Evolutionary conservation across 495 filamentous ascomycete species (phyloP), one percentile per base, ranked within the genome.

Genomic region (Trichoderma asperelloides): DNA sequence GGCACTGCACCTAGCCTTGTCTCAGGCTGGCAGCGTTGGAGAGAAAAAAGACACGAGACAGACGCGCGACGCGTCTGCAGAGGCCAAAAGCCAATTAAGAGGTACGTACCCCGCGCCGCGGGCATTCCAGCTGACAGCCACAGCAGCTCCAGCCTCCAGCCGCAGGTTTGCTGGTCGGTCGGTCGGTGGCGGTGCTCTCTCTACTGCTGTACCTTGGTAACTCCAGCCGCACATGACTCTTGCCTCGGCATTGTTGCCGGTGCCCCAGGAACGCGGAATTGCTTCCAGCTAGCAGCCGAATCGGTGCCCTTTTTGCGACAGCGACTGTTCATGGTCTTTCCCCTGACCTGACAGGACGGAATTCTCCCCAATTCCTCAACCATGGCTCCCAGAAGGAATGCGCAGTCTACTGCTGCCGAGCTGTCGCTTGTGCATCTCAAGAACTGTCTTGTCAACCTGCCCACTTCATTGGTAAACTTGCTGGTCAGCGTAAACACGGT

Each of bases 391-490:
- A 72, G 77, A 67, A 89, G 82, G 77, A 91, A 88, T 78, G 82
- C 84, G 69, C 86, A 81, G 70, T 80, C 88, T 40, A 86, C 86
- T 0, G 82, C 87, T 62, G 92, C 89, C 47, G 91, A 95, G 77
- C 82, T 96, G 67, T 87, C 87, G 51, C 83, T 97, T 27, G 84
- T 90, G 27, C 89, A 92, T 65, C 83, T 97, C 12, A 96, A 96
- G 78, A 97, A 89, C 73, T 98, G 95, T 77, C 84, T 98, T 23
- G 91, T 96, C 69, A 98, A 98, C 76, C 83, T 98, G 21, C 95
- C 95, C 37, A 76, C 88, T n/a, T 91, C 91, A 3, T 81, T 97
- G 30, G 91, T 93, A 60, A 85, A 87, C 16, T 76, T 96, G 60
- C 86, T 98, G 66, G 85, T 92, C 70, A 94, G 90, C 77, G 85